These are phyloP conservation scores for Suillus paluster DNA, from an alignment of 768 basidiomycete genomes.

Conservation along the genomic window DNA sequence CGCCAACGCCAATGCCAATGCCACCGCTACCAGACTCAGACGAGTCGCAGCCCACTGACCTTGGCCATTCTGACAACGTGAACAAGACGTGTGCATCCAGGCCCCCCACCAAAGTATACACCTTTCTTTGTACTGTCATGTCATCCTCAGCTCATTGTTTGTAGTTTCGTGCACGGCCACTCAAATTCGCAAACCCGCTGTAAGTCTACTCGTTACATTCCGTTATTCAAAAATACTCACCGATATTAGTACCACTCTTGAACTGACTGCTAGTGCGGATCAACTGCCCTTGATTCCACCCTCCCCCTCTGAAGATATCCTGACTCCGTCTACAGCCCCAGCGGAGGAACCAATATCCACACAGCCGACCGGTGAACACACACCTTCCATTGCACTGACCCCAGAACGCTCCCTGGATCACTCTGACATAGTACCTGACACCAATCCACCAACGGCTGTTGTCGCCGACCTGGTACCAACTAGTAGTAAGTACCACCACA, in stretches of 20 bases:
- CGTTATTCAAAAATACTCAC: too few species aligned
- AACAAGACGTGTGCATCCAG: too few species aligned
- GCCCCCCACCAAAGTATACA: background rate
- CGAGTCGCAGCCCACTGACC: too few species aligned
- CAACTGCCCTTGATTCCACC: too few species aligned
- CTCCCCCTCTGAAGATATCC: too few species aligned
- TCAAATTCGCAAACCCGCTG: background rate
- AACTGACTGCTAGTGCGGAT: too few species aligned
- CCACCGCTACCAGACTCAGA: background rate
- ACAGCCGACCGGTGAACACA: background rate
- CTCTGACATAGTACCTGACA: background rate
- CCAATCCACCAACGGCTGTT: background rate
- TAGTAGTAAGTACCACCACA: too few species aligned
- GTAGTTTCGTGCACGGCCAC: background rate
- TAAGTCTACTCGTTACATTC: background rate
- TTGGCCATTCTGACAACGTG: too few species aligned
- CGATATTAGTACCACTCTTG: too few species aligned
- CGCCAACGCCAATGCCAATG: too few species aligned
- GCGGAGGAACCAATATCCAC: too few species aligned
- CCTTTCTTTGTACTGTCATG: background rate
- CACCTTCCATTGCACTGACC: background rate
- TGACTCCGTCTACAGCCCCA: too few species aligned
- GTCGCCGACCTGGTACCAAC: background rate
- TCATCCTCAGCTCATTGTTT: background rate
- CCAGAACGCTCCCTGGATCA: background rate